Base-by-base conservation (phyloP, 2,329 filamentous ascomycete genomes). In the Colletotrichum shisoi region DNA sequence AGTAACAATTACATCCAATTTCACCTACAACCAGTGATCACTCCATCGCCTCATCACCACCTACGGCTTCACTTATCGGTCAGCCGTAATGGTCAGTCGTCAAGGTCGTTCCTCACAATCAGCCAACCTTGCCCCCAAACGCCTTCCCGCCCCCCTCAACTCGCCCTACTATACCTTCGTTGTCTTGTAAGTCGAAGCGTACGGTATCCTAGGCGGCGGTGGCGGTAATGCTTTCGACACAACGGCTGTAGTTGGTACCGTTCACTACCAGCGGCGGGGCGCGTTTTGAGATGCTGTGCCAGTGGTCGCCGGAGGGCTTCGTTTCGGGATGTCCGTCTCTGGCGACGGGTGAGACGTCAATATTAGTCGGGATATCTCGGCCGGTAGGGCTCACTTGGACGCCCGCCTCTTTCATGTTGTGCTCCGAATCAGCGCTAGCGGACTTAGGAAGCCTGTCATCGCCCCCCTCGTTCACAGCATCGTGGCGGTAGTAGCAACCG, bases 401-500 rank as follows among this genome's bases (percentile, higher is more conserved):
- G 21, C 19, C 4, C 17, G 2, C 4, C 17, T 9, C 9, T 19
- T 11, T n/a, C 17, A 15, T 17, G 11, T 34, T 52, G 1, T 52
- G 34, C n/a, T 34, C n/a, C 27, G 49, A 37, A 13, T 5, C 11
- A 21, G 49, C 34, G 31, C 19, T 13, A 3, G 9, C n/a, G 8
- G 8, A 6, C 31, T 17, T 11, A 13, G 17, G 13, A 9, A 6
- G 2, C 7, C 4, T 34, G 11, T 3, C 34, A n/a, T 39, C 31
- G n/a, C 19, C 12, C 12, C 21, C 34, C 27, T 21, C 34, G 7
- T 53, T 2, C 9, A 15, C 11, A 13, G 31, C n/a, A 9, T 5
- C 12, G 6, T 53, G 51, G 51, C 31, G 51, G 34, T 53, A 53
- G 13, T 53, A 53, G n/a, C 51, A 53, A n/a, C 15, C 39, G 31